Base-by-base conservation (phyloP, 768 basidiomycete species). In the Russula lepida region DNA sequence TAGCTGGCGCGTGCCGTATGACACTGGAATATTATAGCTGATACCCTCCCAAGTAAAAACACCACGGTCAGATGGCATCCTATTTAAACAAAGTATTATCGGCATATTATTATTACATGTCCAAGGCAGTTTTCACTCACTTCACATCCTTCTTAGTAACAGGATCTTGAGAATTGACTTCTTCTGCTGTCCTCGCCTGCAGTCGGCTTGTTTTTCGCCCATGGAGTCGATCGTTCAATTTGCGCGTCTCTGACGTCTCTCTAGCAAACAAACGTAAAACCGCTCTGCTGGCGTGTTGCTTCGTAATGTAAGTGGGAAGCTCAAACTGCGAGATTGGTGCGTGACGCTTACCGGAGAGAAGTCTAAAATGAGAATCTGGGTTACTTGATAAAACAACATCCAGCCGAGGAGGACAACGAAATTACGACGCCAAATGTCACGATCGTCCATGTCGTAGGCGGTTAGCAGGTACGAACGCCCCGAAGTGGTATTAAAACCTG, bases 1-100 rank as follows among this genome's bases (percentile, higher is more conserved):
- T 11, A 93, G 76, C 46, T 82, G 78, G 8, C 74, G 77, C 15
- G 76, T 77, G 8, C 86, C 87, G 27, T 79, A 79, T 0, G 82
- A 76, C 0, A 85, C 80, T 1, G 87, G 89, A 0, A 92, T 86
- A 66, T 81, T 78, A 67, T 94, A 95, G 70, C 86, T 87, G 55
- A 92, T 73, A 32, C 76, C 73, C 67, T 89, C 84, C 90, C 91
- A 95, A 1, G 92, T 93, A 69, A 95, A 90, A 48, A 83, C 71
- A 71, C 80, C 84, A 67, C 74, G 67, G 43, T 70, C 58, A 21
- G 41, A 35, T 30, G 50, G 21, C 23, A 19, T 19, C 27, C 41
- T 33, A 47, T 6, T 43, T 27, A 9, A 39, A 35, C 35, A 11
- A 55, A 12, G 11, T 17, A 23, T 56, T 37, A 56, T 46, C 12